These are phyloP conservation scores for Tylopilus vinaceipallidus DNA, from an alignment of 768 basidiomycete genomes.

Conservation along the genomic window DNA sequence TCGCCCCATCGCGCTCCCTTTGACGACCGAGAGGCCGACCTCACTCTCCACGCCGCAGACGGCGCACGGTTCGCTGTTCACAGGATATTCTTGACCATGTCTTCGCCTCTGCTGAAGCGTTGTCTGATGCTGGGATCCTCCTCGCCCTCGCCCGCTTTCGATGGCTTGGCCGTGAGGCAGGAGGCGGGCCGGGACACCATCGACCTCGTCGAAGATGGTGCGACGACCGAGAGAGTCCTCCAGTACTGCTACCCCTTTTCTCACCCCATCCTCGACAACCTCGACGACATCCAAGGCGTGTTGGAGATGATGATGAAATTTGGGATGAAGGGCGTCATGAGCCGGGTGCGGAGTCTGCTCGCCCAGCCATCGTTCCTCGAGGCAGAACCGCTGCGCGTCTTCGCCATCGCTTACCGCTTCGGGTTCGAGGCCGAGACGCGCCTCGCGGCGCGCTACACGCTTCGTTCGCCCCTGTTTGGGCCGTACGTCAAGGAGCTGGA, in stretches of 20 bases:
- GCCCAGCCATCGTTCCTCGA: conserved; percentile 26
- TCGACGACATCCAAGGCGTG: conserved; percentile 36
- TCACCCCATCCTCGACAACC: conserved; percentile 30
- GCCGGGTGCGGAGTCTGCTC: conserved; percentile 29
- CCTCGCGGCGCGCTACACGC: conserved; percentile 36
- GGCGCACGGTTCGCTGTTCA: conserved; percentile 43
- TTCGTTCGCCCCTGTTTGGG: conserved; percentile 35
- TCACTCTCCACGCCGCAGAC: conserved; percentile 43
- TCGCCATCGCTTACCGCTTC: conserved; percentile 40
- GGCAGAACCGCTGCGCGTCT: conserved; percentile 35
- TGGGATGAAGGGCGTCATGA: conserved; percentile 34
- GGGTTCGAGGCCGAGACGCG: conserved; percentile 32
- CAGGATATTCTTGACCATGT: conserved; percentile 39
- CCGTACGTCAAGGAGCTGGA: conserved; percentile 37
- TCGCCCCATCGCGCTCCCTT: conserved; percentile 34
- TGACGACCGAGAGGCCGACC: conserved; percentile 40
- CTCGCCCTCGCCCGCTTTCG: conserved; percentile 29
- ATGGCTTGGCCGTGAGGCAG: conserved; percentile 21
- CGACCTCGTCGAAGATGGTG: conserved; percentile 32
- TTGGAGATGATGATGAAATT: conserved; percentile 40
- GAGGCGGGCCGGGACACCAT: conserved; percentile 28
- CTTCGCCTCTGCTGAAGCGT: conserved; percentile 41
- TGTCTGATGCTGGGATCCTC: conserved; percentile 24
- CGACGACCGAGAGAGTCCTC: conserved; percentile 33
- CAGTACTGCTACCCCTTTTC: conserved; percentile 38